Conservation (phyloP, 2,329 filamentous ascomycete genomes). For the Coniochaeta sp. region DNA sequence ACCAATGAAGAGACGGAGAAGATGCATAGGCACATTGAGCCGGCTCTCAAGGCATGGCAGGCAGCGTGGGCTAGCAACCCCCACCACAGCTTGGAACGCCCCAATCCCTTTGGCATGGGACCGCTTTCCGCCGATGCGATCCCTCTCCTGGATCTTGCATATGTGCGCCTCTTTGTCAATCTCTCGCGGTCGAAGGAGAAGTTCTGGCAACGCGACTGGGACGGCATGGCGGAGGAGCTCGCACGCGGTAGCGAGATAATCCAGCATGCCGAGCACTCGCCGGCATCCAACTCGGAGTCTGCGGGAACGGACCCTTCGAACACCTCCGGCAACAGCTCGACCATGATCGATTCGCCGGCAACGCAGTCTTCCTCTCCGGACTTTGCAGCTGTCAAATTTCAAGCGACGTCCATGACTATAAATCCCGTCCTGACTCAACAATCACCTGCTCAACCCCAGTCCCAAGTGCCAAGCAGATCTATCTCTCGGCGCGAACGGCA, state of each 20-base stretch:
- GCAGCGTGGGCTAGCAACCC: constrained; percentile 84
- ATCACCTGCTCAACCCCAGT: constrained; percentile 12
- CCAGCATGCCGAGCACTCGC: constrained; percentile 61
- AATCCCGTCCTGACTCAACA: constrained; percentile 12
- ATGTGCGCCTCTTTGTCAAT: constrained; percentile 87
- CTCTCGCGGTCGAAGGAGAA: constrained; percentile 87
- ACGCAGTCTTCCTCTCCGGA: constrained; percentile 44
- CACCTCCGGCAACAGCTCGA: constrained; percentile 34
- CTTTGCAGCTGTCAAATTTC: constrained; percentile 30
- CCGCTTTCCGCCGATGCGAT: constrained; percentile 87
- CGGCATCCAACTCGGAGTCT: constrained; percentile 39
- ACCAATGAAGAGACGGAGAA: constrained; percentile 87
- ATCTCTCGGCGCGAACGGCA: constrained; percentile 75
- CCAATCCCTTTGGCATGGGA: constrained; percentile 74
- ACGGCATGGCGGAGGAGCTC: constrained; percentile 82
- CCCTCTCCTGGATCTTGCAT: constrained; percentile 83
- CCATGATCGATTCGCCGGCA: constrained; percentile 43
- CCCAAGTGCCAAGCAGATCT: constrained; percentile 25
- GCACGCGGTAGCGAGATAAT: constrained; percentile 69
- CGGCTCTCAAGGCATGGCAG: constrained; percentile 90
- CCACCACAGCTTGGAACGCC: constrained; percentile 73
- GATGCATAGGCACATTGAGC: constrained; percentile 93
- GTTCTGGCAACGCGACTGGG: constrained; percentile 91
- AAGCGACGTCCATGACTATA: constrained; percentile 11
- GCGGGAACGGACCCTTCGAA: constrained; percentile 36